phyloP scores from a whole-genome alignment of 2,329 filamentous ascomycete species.

The Plenodomus lindquistii region DNA sequence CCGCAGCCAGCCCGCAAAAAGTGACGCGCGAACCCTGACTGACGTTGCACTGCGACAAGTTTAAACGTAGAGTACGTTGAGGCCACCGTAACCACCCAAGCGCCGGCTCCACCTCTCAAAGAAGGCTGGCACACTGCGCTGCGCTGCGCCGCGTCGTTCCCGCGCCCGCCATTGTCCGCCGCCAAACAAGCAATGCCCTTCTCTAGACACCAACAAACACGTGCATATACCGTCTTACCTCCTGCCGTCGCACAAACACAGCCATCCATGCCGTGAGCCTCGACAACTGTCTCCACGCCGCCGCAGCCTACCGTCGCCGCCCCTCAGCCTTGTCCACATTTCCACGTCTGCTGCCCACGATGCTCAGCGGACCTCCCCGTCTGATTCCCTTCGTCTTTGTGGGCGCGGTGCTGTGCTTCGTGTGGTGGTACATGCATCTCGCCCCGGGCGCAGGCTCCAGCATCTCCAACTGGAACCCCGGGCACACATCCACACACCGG shows the following conservation, averaged over 20 bases:
- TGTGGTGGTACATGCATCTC: constrained; percentile 37
- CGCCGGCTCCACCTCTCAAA: not conserved
- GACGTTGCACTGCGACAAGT: not conserved
- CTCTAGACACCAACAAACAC: not conserved
- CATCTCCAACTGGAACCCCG: constrained; percentile 17
- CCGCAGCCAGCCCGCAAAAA: not conserved
- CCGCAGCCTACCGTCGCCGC: not conserved
- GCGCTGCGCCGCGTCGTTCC: not conserved
- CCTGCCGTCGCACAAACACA: not conserved
- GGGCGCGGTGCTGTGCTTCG: constrained; percentile 28
- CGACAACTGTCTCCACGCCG: not conserved
- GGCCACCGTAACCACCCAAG: not conserved
- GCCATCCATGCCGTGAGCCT: constrained; percentile 1
- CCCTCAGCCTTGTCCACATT: constrained; percentile 1
- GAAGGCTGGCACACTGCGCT: not conserved
- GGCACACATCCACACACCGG: constrained; percentile 9
- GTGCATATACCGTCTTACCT: not conserved
- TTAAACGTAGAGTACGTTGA: too few relatives aligned
- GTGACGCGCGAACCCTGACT: not conserved
- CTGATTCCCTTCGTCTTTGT: constrained; percentile 34
- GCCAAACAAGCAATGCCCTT: constrained; percentile 1
- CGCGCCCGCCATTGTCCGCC: too few relatives aligned
- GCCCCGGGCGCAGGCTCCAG: constrained; percentile 12
- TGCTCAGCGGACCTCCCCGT: constrained; percentile 43
- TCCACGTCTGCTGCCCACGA: constrained; percentile 23